Percentiles rank a stretch among this genome's conserved stretches.
Conservation (phyloP, 106 monocot genomes). For the Allium cepa region DNA sequence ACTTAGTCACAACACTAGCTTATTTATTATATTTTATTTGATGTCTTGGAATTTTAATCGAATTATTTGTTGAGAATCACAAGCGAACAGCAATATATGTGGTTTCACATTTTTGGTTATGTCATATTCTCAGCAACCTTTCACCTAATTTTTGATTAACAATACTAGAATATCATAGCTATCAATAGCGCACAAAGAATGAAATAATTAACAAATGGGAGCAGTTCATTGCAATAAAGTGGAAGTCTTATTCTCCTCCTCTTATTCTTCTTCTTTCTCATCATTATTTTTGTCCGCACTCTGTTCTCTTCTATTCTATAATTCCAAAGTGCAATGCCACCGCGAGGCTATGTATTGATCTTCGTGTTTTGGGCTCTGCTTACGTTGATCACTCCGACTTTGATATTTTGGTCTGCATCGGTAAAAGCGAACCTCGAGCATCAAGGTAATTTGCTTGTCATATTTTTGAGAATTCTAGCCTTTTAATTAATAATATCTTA, state of each 20-base stretch:
- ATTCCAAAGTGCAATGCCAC: constrained; percentile 41
- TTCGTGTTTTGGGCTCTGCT: constrained; percentile 78
- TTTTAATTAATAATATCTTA: not conserved
- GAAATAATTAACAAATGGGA: constrained; percentile 9
- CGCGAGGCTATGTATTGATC: constrained; percentile 66
- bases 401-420: constrained; percentile 59
- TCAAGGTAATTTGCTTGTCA: constrained; percentile 20
- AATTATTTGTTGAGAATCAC: not conserved
- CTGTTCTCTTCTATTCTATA: not conserved
- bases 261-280: not conserved
- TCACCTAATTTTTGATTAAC: constrained; percentile 10
- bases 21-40: too few relatives aligned
- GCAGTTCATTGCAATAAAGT: not conserved
- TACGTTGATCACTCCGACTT: constrained; percentile 65
- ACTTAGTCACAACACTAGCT: too few relatives aligned
- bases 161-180: not conserved
- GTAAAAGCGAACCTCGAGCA: constrained; percentile 16
- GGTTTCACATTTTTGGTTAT: constrained; percentile 4
- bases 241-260: not conserved
- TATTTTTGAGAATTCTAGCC: not conserved
- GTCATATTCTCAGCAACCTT: constrained; percentile 13
- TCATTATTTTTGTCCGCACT: not conserved
- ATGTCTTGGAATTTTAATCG: too few relatives aligned
- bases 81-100: not conserved
- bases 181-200: not conserved